Base-by-base conservation (phyloP, 2,329 filamentous ascomycete species). In the Alternaria brassicicola region DNA sequence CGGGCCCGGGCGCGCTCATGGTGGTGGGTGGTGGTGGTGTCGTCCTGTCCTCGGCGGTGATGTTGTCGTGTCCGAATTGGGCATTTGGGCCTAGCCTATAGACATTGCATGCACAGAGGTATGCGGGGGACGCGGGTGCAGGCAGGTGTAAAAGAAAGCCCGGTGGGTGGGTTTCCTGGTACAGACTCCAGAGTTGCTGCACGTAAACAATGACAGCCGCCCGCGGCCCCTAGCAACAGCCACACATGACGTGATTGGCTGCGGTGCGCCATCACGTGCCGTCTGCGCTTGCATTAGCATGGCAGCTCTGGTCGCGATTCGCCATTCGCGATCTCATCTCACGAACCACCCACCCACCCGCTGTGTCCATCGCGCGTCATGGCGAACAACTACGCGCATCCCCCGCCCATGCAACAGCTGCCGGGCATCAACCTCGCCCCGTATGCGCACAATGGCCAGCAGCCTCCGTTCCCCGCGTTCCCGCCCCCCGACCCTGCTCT, bases 1-100 rank as follows among this genome's bases (percentile, higher is more conserved):
- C 81, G 76, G 84, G 81, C 62, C 84, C 81, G 76, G 84, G 84
- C 54, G 79, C 81, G 72, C 82, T 82, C 83, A 86, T 87, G 64
- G 64, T 67, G 63, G 56, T 53, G 64, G 31, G 43, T 57, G 62
- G 57, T 46, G 56, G 66, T 60, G 68, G 62, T 66, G 62, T 65
- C 65, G 59, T 63, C 55, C 36, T 21, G 10, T 38, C 17, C 36
- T 17, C 9, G 36, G 36, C 6, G 36, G 36, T 38, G 36, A 38
- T 19, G 17, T 12, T 39, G 28, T 33, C 43, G 43, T 47, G n/a
- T 7, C 28, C 43, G 43, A 47, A 47, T 21, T 13, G 28, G 19
- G 33, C 43, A 47, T 47, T 33, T 47, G 43, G 43, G 43, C 43
- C 21, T 47, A 47, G 43, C 17, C 28, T 21, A 33, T 33, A 66